Evolutionary conservation across 768 basidiomycete genomes (phyloP).

Genomic region (Suillus decipiens): DNA sequence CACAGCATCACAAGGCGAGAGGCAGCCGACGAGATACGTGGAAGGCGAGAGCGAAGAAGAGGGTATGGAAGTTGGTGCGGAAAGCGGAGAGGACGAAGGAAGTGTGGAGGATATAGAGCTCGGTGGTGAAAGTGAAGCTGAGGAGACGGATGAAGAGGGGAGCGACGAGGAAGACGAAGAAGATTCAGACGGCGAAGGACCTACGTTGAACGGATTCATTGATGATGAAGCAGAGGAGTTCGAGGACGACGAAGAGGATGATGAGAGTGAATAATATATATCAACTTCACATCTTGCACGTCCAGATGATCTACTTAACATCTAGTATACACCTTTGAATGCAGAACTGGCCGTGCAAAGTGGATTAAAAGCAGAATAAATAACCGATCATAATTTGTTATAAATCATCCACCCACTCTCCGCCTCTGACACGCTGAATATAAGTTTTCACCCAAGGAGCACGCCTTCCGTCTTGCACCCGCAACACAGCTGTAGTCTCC

Average conservation of each 20-base stretch:
- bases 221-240: constrained; percentile 65
- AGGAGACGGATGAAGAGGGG: constrained; percentile 47
- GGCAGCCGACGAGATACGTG: constrained; percentile 57
- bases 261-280: constrained; percentile 47
- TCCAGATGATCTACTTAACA: not conserved
- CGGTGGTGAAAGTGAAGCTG: constrained; percentile 61
- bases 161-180: constrained; percentile 43
- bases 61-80: constrained; percentile 54
- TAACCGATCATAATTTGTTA: constrained; percentile 27
- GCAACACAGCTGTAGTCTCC: constrained; percentile 43
- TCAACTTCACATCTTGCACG: not conserved
- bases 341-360: constrained; percentile 2
- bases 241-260: constrained; percentile 51
- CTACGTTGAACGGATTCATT: constrained; percentile 49
- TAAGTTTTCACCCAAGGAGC: constrained; percentile 67
- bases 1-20: constrained; percentile 35
- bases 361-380: constrained; percentile 2
- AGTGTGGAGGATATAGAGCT: constrained; percentile 81
- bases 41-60: constrained; percentile 80
- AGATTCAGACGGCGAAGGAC: constrained; percentile 42
- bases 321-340: constrained; percentile 3
- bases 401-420: constrained; percentile 71
- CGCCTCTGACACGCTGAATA: constrained; percentile 60
- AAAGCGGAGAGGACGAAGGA: constrained; percentile 67
- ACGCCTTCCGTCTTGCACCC: constrained; percentile 50